Conservation (phyloP, 2,329 filamentous ascomycete species). For the Cladosporium austrohemisphaericum region DNA sequence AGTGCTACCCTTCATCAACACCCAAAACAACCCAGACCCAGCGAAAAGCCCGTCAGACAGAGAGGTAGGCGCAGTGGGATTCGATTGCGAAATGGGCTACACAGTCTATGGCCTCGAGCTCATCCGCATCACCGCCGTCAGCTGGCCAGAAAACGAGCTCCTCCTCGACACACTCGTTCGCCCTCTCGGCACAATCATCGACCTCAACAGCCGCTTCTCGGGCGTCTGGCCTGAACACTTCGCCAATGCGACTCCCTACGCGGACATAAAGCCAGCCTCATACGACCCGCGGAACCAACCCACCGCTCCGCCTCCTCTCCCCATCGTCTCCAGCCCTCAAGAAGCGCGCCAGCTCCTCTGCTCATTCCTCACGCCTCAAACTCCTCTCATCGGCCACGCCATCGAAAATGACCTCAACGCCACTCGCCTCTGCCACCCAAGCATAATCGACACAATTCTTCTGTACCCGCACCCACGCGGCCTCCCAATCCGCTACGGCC, state of each 20-base stretch:
- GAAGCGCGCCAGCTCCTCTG: conserved; percentile 75
- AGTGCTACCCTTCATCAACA: conserved; percentile 74
- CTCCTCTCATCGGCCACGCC: conserved; percentile 85
- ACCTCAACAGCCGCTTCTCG: conserved; percentile 89
- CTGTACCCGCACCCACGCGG: conserved; percentile 76
- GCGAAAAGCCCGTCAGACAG: conserved; percentile 35
- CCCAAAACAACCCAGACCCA: conserved; percentile 61
- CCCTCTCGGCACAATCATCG: conserved; percentile 77
- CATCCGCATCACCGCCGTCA: conserved; percentile 80
- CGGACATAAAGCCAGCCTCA: conserved; percentile 19
- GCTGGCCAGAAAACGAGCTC: conserved; percentile 73
- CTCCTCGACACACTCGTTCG: conserved; percentile 82
- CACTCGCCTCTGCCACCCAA: conserved; percentile 77
- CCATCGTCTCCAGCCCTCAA: conserved; percentile 71
- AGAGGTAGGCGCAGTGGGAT: conserved; percentile 62
- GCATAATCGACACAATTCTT: conserved; percentile 78
- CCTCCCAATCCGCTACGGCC: conserved; percentile 70
- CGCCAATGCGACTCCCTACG: conserved; percentile 60
- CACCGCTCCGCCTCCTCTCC: conserved; percentile 44
- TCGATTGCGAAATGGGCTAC: conserved; percentile 98
- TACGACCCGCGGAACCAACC: background rate
- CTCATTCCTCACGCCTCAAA: conserved; percentile 67
- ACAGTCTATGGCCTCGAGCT: conserved; percentile 85
- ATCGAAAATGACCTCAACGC: conserved; percentile 94
- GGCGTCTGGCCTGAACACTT: conserved; percentile 79